Evolutionary conservation across 176 grass and related monocot species (phyloP), one percentile per base, ranked within the genome.

Genomic region (Avena eriantha): DNA sequence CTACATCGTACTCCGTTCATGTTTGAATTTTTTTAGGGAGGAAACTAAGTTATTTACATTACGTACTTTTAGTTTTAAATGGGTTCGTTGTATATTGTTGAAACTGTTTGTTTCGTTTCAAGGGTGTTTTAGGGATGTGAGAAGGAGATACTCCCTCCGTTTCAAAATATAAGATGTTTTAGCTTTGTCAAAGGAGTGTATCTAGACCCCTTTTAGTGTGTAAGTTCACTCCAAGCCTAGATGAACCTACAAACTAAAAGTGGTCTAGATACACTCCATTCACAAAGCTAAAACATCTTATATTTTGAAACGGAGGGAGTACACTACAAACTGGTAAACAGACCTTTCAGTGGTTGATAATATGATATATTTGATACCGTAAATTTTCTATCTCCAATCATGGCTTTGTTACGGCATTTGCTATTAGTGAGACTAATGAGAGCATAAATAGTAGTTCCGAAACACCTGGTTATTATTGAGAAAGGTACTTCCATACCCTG

Each of bases 401-500:
- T 13, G 46, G 33, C 46, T 21, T 54, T 89, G 45, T 65, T 69
- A 78, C 70, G 19, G 5, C 43, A 49, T 61, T 61, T 55, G 2
- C 58, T 78, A 47, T 69, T 76, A 58, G 58, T 4, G 48, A 89
- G 77, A 77, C 8, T 31, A 26, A 82, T 21, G 7, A 65, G 39
- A 89, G 77, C 47, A 73, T 73, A 57, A 24, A 87, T 58, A 51
- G 12, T 75, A 79, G 53, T 76, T 86, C 21, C 24, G 33, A 83
- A 79, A 43, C 45, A 86, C 68, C 23, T 73, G 48, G 41, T 18
- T 84, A 66, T 75, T 31, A 66, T 75, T 31, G n/a, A 81, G 75
- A 84, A 90, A 78, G 72, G 58, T 68, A 77, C 71, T 47, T 75
- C 73, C 85, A 47, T 92, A 95, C 96, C 96, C 83, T 93, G 80